Evolutionary conservation across 2,329 filamentous ascomycete species (phyloP), one percentile per base, ranked within the genome.

Genomic region (Fragosphaeria purpurea): DNA sequence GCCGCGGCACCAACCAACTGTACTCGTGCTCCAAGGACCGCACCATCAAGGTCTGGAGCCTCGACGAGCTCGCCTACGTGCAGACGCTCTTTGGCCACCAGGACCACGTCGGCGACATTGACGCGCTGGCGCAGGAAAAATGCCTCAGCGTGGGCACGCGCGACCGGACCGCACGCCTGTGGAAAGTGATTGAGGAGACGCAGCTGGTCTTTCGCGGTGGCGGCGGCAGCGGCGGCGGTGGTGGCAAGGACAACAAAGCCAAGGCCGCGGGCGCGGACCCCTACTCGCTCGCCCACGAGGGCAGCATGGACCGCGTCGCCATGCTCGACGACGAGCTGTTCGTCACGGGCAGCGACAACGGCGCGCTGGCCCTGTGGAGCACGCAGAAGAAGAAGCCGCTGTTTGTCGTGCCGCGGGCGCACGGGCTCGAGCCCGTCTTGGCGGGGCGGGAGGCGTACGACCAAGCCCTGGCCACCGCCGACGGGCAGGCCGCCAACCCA

Each of bases 71-170:
- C 55, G 88, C 91, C 44, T 98, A 97, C 62, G 80, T 96, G 34
- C 93, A 98, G 67, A 97, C 91, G 0, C 75, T 98, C 0, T 97
- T 96, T 63, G 93, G 93, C 43, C 93, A 98, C 68, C 91, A 96
- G 63, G 91, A 97, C 63, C 78, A 87, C 56, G 86, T 97, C 5
- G 76, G 91, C 39, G 87, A 89, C 61, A 80, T 98, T 50, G 86
- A 87, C 56, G 85, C 88, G 30, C 76, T 95, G 55, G 83, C 85
- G 2, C 82, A 89, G 59, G 93, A 97, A 66, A 83, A 88, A 46
- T 96, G 93, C 63, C 77, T 97, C 53, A 93, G 85, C 55, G 93
- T 95, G 13, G 93, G 93, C 50, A 85, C 88, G 6, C 78, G 93
- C 57, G 93, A 98, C 65, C 83, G 91, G 51, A 96, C 90, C 2